phyloP scores from a whole-genome alignment of 805 yeast species.

The Candida sonorensis region DNA sequence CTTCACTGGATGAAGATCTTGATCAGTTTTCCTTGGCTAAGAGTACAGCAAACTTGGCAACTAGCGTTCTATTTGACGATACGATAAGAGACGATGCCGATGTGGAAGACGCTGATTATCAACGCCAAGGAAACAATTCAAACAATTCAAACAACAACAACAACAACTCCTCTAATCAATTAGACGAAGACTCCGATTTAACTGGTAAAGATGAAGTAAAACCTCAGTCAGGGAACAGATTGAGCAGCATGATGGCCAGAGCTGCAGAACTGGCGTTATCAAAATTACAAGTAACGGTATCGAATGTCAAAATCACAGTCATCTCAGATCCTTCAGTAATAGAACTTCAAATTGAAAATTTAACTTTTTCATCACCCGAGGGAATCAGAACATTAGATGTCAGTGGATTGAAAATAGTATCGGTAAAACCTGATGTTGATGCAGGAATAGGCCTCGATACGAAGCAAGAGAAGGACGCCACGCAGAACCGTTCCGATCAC shows the following conservation, averaged over 20 bases:
- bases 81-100: conserved; percentile 28
- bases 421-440: conserved; percentile 34
- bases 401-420: conserved; percentile 32
- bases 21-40: conserved; percentile 50
- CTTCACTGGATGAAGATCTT: conserved; percentile 20
- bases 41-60: conserved; percentile 71
- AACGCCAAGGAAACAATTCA: no score
- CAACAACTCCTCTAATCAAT: conserved; percentile 10
- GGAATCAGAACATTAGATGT: conserved; percentile 38
- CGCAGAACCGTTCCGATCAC: conserved; percentile 1
- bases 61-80: conserved; percentile 44
- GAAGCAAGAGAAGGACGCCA: conserved; percentile 2
- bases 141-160: conserved; percentile 1
- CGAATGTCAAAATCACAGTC: conserved; percentile 40
- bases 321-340: conserved; percentile 38
- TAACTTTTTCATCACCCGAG: conserved; percentile 33
- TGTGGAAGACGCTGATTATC: no score
- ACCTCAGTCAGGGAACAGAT: conserved; percentile 24
- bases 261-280: conserved; percentile 66
- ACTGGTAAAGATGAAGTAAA: conserved; percentile 2
- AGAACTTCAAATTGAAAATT: conserved; percentile 27
- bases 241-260: conserved; percentile 51
- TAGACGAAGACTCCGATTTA: conserved; percentile 4
- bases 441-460: conserved; percentile 21
- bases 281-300: conserved; percentile 45